Evolutionary conservation across 2,329 filamentous ascomycete genomes (phyloP).

Genomic region (Phyllachora maydis): DNA sequence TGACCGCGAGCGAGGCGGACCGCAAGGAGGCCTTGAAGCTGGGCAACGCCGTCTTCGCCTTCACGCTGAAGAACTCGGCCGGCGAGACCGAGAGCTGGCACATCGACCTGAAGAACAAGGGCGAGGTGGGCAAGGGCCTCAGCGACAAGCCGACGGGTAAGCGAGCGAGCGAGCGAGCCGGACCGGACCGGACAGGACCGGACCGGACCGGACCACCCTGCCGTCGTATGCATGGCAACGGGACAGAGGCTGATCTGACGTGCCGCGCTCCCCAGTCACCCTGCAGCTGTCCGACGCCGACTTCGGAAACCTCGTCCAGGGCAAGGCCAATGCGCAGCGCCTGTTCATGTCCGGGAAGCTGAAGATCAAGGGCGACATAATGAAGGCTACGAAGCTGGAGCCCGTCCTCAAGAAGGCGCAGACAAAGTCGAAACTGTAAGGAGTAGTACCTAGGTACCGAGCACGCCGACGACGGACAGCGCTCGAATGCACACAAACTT

Average conservation of each 20-base stretch:
- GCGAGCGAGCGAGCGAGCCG: too few relatives aligned
- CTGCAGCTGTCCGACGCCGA: constrained; percentile 67
- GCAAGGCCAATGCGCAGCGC: constrained; percentile 85
- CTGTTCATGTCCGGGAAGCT: constrained; percentile 97
- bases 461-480: too few relatives aligned
- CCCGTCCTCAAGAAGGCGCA: constrained; percentile 79
- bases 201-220: too few relatives aligned
- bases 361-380: constrained; percentile 94
- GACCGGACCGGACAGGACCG: too few relatives aligned
- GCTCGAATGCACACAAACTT: too few relatives aligned
- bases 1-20: constrained; percentile 48
- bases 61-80: constrained; percentile 73
- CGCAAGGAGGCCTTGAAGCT: constrained; percentile 73
- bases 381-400: constrained; percentile 97
- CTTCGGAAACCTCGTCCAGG: constrained; percentile 63
- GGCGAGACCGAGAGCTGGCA: constrained; percentile 77
- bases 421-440: constrained; percentile 63
- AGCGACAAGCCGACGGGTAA: constrained; percentile 68
- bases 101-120: constrained; percentile 85
- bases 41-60: constrained; percentile 72
- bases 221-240: background rate
- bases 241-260: background rate
- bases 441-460: too few relatives aligned
- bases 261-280: constrained; percentile 43
- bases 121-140: constrained; percentile 57